Evolutionary conservation across 2,329 filamentous ascomycete species (phyloP), one percentile per base, ranked within the genome.

Genomic region (Domatiomyces globalis): DNA sequence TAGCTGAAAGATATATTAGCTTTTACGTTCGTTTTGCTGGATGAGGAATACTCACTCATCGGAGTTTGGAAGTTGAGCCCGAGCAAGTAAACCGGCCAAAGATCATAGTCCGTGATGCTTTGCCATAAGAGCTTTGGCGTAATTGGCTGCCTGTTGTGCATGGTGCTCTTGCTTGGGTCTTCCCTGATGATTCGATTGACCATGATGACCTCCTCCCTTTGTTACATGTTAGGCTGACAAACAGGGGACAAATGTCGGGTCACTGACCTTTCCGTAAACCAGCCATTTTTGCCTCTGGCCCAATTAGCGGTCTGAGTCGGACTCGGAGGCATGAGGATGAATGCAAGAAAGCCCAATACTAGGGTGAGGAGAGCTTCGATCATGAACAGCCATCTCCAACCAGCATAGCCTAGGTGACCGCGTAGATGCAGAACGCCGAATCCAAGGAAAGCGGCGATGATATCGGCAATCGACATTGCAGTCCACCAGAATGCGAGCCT

Each of bases 181-280:
- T 74, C 70, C 12, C 71, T 65, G 5, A 74, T 67, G 8, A 78
- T 67, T 1, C 79, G 69, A 57, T 81, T 83, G 22, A 83, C 77
- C 54, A 82, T 73, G 57, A 83, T 83, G 49, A 69, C 69, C 58
- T 83, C 78, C 53, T 82, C 80, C 1, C 71, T 72, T 39, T 15
- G 33, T 39, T 7, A 39, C 33, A 15, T 15, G 33, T 39, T 39
- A 39, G 33, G 15, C 12, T 39, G 33, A 20, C 5, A 5, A 44
- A 48, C 5, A 33, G 46, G 46, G 15, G 10, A 33, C 1, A 48
- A 33, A 10, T 15, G 15, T 0, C n/a, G 25, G 10, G 48, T 43
- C 20, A 15, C n/a, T 42, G n/a, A 56, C 54, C 74, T 69, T 45
- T 80, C 76, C 2, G 60, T 75, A 62, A 83, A 83, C 76, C 78